Percentiles rank a stretch among this genome's conserved stretches.
phyloP scores from a whole-genome alignment of 2,329 filamentous ascomycete species.

The Pyrenochaeta sp. region DNA sequence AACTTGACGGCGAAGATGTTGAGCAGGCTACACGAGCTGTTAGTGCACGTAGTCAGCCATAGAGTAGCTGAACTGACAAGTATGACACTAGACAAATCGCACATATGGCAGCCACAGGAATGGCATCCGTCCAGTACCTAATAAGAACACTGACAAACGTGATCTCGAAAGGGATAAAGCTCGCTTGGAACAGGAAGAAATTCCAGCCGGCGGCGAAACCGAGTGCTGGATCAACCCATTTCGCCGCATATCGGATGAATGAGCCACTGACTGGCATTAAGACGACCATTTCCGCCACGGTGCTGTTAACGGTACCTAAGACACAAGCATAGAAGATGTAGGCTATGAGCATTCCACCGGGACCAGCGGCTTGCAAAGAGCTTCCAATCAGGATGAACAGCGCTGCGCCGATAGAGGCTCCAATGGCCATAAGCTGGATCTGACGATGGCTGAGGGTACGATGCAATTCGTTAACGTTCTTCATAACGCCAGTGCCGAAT shows the following conservation, averaged over 20 bases:
- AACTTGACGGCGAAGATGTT: conserved; percentile 51
- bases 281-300: conserved; percentile 68
- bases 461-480: too few species aligned
- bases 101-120: conserved; percentile 44
- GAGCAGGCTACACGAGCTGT: conserved; percentile 41
- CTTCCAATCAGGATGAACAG: conserved; percentile 67
- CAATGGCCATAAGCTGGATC: conserved; percentile 41
- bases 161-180: conserved; percentile 40
- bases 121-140: conserved; percentile 40
- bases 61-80: too few species aligned
- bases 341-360: conserved; percentile 63
- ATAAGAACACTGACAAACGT: conserved; percentile 34
- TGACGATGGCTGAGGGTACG: conserved; percentile 39
- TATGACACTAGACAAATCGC: too few species aligned
- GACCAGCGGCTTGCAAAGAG: conserved; percentile 57
- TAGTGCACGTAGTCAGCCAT: too few species aligned
- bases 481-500: too few species aligned
- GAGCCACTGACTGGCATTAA: conserved; percentile 67
- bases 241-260: conserved; percentile 67
- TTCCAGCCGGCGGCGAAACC: conserved; percentile 63
- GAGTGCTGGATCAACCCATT: conserved; percentile 69
- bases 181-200: conserved; percentile 29
- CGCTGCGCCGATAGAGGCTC: conserved; percentile 40
- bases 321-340: conserved; percentile 62
- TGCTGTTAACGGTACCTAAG: conserved; percentile 67